Percentiles rank a stretch among this genome's conserved stretches.
These are phyloP conservation scores for Chenopodium suecicum DNA, from an alignment of 148 eudicot species.

Conservation along the genomic window DNA sequence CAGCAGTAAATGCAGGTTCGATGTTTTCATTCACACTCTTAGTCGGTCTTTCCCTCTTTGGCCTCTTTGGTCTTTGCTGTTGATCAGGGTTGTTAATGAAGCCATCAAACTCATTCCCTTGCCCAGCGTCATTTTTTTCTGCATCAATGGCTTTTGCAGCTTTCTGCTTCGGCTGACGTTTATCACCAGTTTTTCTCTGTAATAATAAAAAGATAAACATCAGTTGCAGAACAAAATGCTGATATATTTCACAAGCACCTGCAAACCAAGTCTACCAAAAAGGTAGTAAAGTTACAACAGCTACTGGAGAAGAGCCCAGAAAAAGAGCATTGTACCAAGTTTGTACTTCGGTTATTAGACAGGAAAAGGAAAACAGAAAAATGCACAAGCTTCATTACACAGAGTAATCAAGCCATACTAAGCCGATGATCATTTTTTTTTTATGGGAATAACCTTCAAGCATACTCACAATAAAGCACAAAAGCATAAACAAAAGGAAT, in stretches of 20 bases:
- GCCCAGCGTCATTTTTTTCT: slow-evolving; percentile 36
- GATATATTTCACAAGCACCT: background rate
- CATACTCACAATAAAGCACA: background rate
- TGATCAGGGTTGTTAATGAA: slow-evolving; percentile 29
- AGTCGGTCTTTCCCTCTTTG: slow-evolving; percentile 81
- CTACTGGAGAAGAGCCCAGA: background rate
- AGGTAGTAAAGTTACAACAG: background rate
- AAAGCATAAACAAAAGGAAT: background rate
- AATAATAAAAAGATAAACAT: slow-evolving; percentile 18
- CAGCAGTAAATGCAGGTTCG: slow-evolving; percentile 68
- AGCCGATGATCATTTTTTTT: background rate
- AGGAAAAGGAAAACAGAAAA: background rate
- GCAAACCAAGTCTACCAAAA: background rate
- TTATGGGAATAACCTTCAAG: background rate
- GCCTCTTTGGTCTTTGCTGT: slow-evolving; percentile 62
- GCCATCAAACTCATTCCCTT: slow-evolving; percentile 47
- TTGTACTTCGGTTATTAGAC: background rate
- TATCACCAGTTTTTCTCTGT: slow-evolving; percentile 81
- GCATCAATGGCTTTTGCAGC: slow-evolving; percentile 26
- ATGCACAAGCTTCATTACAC: background rate
- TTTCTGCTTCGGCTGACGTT: slow-evolving; percentile 53
- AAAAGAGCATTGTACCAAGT: no score
- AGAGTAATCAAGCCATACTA: background rate
- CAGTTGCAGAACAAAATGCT: background rate
- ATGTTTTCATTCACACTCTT: slow-evolving; percentile 85